A percentile compares a stretch with the other conserved stretches of the same genome.
These are phyloP conservation scores for Cymbopogon flexuosus DNA, from an alignment of 202 grass and related monocot genomes.

Conservation along the genomic window DNA sequence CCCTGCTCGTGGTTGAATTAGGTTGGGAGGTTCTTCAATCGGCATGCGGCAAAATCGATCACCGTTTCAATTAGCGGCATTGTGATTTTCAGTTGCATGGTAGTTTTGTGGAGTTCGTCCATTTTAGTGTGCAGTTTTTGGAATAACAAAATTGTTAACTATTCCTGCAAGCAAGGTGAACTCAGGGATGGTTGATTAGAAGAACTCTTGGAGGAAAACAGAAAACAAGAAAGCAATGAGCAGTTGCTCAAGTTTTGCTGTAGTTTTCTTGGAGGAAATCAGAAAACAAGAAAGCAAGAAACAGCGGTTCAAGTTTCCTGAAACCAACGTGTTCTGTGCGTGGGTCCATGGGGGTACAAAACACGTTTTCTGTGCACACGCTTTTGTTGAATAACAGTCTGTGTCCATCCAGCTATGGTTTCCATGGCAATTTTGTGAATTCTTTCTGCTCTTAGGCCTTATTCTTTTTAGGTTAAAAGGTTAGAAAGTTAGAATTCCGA, in stretches of 20 bases:
- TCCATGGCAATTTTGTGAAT: background rate
- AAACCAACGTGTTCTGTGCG: background rate
- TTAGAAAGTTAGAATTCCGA: too few species aligned
- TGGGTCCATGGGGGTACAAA: background rate
- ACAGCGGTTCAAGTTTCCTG: constrained; percentile 18
- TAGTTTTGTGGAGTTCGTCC: background rate
- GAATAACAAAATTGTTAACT: background rate
- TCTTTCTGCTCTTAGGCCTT: background rate
- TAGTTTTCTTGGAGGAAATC: constrained; percentile 1
- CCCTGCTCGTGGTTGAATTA: background rate
- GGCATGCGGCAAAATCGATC: background rate
- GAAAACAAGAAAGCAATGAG: background rate
- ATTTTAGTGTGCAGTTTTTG: background rate
- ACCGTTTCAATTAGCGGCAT: background rate
- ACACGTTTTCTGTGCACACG: background rate
- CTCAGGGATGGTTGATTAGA: constrained; percentile 4
- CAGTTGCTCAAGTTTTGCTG: constrained; percentile 6
- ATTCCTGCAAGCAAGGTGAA: constrained; percentile 29
- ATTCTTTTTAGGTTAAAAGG: too few species aligned
- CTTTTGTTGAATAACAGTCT: background rate
- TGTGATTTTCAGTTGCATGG: background rate
- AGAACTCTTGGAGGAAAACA: constrained; percentile 15
- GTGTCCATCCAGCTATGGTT: background rate
- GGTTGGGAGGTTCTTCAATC: background rate
- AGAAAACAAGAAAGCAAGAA: background rate